These are phyloP conservation scores for Ilex aquifolium DNA, from an alignment of 257 asterid species.

Conservation along the genomic window DNA sequence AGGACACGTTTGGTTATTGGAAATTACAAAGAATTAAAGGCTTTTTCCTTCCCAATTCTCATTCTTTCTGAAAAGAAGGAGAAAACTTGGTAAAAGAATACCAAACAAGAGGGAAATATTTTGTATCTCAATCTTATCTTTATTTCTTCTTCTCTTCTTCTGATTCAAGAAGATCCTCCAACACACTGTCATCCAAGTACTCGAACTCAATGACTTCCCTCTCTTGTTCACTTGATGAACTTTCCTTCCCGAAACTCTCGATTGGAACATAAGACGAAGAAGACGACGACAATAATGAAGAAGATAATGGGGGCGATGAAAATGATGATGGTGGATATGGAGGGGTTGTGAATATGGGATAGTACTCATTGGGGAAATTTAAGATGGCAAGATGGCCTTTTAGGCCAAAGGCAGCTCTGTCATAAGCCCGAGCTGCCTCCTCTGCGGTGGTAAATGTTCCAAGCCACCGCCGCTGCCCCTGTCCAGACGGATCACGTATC, in stretches of 20 bases:
- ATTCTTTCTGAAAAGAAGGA: too few relatives aligned
- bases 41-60: too few relatives aligned
- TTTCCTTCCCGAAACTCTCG: not conserved
- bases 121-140: not conserved
- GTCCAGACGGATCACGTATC: slow-evolving; percentile 32
- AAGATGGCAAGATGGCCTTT: slow-evolving; percentile 41
- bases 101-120: too few relatives aligned
- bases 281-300: slow-evolving; percentile 7
- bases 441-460: too few relatives aligned
- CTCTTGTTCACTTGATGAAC: not conserved
- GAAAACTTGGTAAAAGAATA: too few relatives aligned
- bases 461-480: slow-evolving; percentile 31
- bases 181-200: slow-evolving; percentile 33
- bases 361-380: slow-evolving; percentile 26
- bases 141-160: slow-evolving; percentile 8
- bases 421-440: too few relatives aligned
- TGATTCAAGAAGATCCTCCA: slow-evolving; percentile 42
- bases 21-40: too few relatives aligned
- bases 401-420: slow-evolving; percentile 31
- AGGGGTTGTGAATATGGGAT: too few relatives aligned
- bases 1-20: too few relatives aligned
- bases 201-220: slow-evolving; percentile 38
- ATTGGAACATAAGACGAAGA: not conserved
- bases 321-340: not conserved
- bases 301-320: slow-evolving; percentile 24